These are phyloP conservation scores for Hortiboletus campestris DNA, from an alignment of 768 basidiomycete species.

Conservation along the genomic window DNA sequence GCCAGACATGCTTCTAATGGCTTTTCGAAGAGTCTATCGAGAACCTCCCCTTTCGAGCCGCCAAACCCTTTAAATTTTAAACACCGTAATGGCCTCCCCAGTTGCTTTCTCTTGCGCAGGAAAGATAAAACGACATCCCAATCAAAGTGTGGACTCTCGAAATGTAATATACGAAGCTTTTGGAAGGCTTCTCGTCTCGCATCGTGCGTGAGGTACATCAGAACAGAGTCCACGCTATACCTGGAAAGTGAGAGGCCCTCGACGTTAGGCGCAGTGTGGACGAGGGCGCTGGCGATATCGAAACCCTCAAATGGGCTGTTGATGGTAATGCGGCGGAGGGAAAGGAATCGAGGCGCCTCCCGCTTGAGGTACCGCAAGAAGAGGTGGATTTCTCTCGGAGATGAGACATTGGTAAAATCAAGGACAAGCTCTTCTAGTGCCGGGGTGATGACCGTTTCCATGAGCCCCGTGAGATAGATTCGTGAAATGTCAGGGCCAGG, in stretches of 20 bases:
- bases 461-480: conserved; percentile 23
- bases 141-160: conserved; percentile 28
- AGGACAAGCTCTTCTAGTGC: conserved; percentile 23
- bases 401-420: conserved; percentile 25
- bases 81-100: conserved; percentile 17
- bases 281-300: conserved; percentile 23
- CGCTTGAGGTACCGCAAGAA: conserved; percentile 30
- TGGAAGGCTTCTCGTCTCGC: conserved; percentile 28
- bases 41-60: conserved; percentile 15
- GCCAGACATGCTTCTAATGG: conserved; percentile 23
- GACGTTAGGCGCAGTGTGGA: conserved; percentile 25
- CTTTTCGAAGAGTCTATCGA: conserved; percentile 20
- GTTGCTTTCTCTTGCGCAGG: conserved; percentile 22
- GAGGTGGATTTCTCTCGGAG: conserved; percentile 28
- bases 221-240: conserved; percentile 20
- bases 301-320: conserved; percentile 25
- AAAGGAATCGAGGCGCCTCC: conserved; percentile 25
- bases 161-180: conserved; percentile 15
- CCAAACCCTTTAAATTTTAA: conserved; percentile 25
- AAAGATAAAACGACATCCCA: conserved; percentile 30
- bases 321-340: conserved; percentile 21
- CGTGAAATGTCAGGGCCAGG: conserved; percentile 31
- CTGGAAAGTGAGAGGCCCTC: conserved; percentile 27
- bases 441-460: conserved; percentile 26
- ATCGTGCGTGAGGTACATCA: conserved; percentile 26